Evolutionary conservation across 805 yeast species (phyloP), one percentile per base, ranked within the genome.

Genomic region (Barnettozyma pratensis): DNA sequence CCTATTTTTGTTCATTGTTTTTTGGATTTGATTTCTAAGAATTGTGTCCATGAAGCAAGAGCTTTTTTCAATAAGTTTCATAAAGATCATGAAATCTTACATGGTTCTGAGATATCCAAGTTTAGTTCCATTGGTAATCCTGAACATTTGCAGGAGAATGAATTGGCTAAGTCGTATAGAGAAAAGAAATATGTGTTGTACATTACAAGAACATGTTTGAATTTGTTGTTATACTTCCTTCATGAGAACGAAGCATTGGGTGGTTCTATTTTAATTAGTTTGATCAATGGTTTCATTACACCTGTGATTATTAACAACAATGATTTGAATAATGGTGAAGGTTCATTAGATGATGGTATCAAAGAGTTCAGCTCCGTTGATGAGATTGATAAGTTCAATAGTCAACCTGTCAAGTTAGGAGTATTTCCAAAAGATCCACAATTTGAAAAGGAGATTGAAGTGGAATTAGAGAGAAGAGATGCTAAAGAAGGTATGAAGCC

Each of bases 231-330:
- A 46, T 87, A 88, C 63, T 92, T 90, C 57, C 68, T 94, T 47
- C 96, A 89, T 63, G 97, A 92, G 61, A 88, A 90, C 63, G 97
- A 90, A 66, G 85, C 85, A 8, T 83, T 83, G 47, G 98, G 98
- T 39, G 98, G 98, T 2, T 85, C 91, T 2, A 78, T 92, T 37
- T 73, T 92, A 46, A 87, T 94, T 42, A 74, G 97, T 56, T 76
- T 89, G 43, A 83, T 94, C 53, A 94, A 94, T 69, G 91, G 89
- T 67, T 81, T 88, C 64, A 74, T 94, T 57, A 82, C 76, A 39
- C 75, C 75, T 12, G 66, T 69, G 39, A 60, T 70, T 12, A 66
- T 68, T 2, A 60, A 60, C 19, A 38, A 42, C 3, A 36, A 45
- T 11, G 50, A 39, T 9, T 29, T 37, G 1, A 32, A 41, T 39